Evolutionary conservation across 2,329 filamentous ascomycete species (phyloP), one percentile per base, ranked within the genome.

Genomic region (Talaromyces verruculosus): DNA sequence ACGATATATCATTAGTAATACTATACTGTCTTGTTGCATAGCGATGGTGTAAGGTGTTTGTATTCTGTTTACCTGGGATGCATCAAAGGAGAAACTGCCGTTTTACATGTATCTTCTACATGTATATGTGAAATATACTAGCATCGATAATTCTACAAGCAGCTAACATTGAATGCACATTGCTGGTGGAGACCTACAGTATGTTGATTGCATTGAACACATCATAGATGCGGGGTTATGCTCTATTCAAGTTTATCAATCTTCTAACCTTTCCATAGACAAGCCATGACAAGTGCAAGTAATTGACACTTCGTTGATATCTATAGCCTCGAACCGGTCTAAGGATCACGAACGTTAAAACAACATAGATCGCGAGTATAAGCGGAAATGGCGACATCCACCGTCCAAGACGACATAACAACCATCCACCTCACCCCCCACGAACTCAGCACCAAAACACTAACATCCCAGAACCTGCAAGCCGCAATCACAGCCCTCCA

Each of bases 401-500:
- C 30, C 39, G 15, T 59, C 22, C 49, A 66, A 59, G 59, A 66
- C 43, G 66, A 66, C 51, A 63, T 68, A 30, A 65, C 63, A n/a
- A 49, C 43, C 55, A 59, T 69, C 57, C 58, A 65, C 22, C 61
- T 65, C 33, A 64, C 45, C 30, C 43, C 66, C 3, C 5, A 55
- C 61, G 17, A 67, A 43, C 59, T 71, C 65, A 35, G 55, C 62
- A 37, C 65, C 25, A 67, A 68, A 67, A 57, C 67, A 53, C 57
- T 73, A 30, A 55, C 65, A 63, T 69, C 70, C 0, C 70, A 71
- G 57, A 72, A 71, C 39, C 69, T 73, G 1, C 69, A 73, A 69
- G 43, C 63, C 4, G 67, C 70, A 5, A 30, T 73, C 45, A 68
- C 71, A 66, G 70, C 70, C 17, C 71, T 79, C 5, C 76, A 79